These are phyloP conservation scores for Eimeria zaria DNA, from an alignment of 169 alveolate species.

Conservation along the genomic window DNA sequence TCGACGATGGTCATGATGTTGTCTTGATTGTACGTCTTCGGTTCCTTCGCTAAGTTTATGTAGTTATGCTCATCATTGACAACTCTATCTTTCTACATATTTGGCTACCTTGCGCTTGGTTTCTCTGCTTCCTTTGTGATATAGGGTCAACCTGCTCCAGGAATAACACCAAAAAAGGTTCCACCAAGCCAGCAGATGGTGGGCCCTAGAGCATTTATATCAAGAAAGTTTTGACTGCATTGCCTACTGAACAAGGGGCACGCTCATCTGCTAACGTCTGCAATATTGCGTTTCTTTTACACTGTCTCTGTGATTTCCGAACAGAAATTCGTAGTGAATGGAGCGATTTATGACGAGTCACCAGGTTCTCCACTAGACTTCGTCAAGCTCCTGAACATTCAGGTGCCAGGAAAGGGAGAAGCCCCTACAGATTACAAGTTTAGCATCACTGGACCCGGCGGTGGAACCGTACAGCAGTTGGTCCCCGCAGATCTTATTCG, in stretches of 20 bases:
- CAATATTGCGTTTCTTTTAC: neutral
- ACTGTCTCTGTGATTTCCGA: neutral
- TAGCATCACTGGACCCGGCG: slow-evolving; percentile 48
- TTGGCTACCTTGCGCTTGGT: neutral
- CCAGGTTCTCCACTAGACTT: slow-evolving; percentile 56
- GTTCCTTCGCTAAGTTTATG: neutral
- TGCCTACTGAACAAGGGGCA: neutral
- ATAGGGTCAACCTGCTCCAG: slow-evolving; percentile 70
- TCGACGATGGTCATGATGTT: slow-evolving; percentile 4
- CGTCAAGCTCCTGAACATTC: slow-evolving; percentile 38
- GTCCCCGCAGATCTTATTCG: slow-evolving; percentile 48
- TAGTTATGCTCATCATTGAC: neutral
- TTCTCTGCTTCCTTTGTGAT: neutral
- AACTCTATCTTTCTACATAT: neutral
- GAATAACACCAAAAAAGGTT: neutral
- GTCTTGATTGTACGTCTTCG: slow-evolving; percentile 35
- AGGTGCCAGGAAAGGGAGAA: slow-evolving; percentile 49
- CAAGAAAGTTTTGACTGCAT: neutral
- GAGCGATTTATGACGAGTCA: slow-evolving; percentile 1
- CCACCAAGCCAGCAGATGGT: slow-evolving; percentile 33
- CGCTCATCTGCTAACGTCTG: neutral
- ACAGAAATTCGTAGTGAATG: slow-evolving; percentile 70
- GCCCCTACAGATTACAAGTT: slow-evolving; percentile 49
- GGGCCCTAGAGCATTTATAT: neutral
- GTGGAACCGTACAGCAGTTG: slow-evolving; percentile 31